These are phyloP conservation scores for Coniochaeta sp. DNA, from an alignment of 2,329 filamentous ascomycete genomes.

Conservation along the genomic window DNA sequence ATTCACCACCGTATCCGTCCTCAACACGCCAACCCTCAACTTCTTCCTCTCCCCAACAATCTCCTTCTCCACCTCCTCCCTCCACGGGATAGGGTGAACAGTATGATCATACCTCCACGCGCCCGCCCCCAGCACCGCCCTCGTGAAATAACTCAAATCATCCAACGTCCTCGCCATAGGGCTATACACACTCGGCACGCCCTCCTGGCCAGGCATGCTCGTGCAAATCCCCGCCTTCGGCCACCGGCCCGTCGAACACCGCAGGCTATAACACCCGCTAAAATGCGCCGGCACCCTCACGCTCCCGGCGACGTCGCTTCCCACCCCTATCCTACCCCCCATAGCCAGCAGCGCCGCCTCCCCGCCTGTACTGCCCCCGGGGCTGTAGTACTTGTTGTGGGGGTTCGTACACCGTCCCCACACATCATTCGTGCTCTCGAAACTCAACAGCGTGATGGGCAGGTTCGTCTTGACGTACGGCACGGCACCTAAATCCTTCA, in stretches of 20 bases:
- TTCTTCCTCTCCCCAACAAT: constrained; percentile 52
- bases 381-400: constrained; percentile 75
- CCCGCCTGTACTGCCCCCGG: constrained; percentile 82
- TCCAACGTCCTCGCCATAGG: constrained; percentile 84
- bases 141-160: constrained; percentile 80
- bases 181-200: constrained; percentile 80
- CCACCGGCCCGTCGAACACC: constrained; percentile 86
- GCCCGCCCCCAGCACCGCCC: constrained; percentile 65
- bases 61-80: constrained; percentile 51
- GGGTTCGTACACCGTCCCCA: constrained; percentile 83
- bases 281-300: constrained; percentile 85
- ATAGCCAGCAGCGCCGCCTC: constrained; percentile 78
- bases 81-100: constrained; percentile 80
- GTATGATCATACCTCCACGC: constrained; percentile 86
- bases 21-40: constrained; percentile 69
- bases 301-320: constrained; percentile 84
- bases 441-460: constrained; percentile 78
- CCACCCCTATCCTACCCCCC: constrained; percentile 80
- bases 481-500: constrained; percentile 83
- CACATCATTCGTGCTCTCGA: constrained; percentile 70
- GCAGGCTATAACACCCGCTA: constrained; percentile 78
- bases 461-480: constrained; percentile 92
- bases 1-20: constrained; percentile 75
- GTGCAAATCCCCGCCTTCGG: constrained; percentile 78
- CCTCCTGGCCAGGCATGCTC: constrained; percentile 89